A percentile compares a stretch with the other conserved stretches of the same genome.
These are phyloP conservation scores for Kuraishia capsulata DNA, from an alignment of 805 yeast genomes.

Conservation along the genomic window DNA sequence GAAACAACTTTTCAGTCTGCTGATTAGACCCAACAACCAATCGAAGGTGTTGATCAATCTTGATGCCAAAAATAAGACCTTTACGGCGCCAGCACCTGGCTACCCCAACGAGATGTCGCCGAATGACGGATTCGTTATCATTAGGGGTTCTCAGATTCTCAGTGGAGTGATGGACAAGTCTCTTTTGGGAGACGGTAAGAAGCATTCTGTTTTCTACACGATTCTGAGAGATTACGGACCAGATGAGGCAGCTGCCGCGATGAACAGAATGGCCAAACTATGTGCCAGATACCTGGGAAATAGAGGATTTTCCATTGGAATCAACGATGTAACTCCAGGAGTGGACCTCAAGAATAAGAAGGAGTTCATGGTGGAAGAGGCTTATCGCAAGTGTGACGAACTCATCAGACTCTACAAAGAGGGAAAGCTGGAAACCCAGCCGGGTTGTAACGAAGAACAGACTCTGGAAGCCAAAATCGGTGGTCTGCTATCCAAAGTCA, in stretches of 20 bases:
- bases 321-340: slow-evolving; percentile 95
- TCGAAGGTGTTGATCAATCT: slow-evolving; percentile 82
- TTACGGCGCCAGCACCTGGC: slow-evolving; percentile 61
- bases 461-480: slow-evolving; percentile 97
- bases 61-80: slow-evolving; percentile 93
- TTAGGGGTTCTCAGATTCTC: slow-evolving; percentile 80
- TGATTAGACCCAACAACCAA: slow-evolving; percentile 71
- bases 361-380: slow-evolving; percentile 82
- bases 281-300: slow-evolving; percentile 94
- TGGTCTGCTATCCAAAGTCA: slow-evolving; percentile 89
- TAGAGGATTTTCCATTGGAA: slow-evolving; percentile 95
- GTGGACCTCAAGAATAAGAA: slow-evolving; percentile 63
- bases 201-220: slow-evolving; percentile 92
- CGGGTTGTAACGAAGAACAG: slow-evolving; percentile 98
- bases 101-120: slow-evolving; percentile 92
- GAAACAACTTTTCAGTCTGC: slow-evolving; percentile 83
- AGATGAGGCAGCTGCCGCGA: slow-evolving; percentile 86
- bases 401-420: slow-evolving; percentile 67
- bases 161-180: slow-evolving; percentile 97
- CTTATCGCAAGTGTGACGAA: slow-evolving; percentile 87
- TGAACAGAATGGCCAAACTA: slow-evolving; percentile 99
- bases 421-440: slow-evolving; percentile 94
- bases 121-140: slow-evolving; percentile 89
- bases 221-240: slow-evolving; percentile 96
- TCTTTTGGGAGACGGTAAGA: slow-evolving; percentile 94